Base-by-base conservation (phyloP, 2,329 filamentous ascomycete species). In the Diaporthe helianthi region DNA sequence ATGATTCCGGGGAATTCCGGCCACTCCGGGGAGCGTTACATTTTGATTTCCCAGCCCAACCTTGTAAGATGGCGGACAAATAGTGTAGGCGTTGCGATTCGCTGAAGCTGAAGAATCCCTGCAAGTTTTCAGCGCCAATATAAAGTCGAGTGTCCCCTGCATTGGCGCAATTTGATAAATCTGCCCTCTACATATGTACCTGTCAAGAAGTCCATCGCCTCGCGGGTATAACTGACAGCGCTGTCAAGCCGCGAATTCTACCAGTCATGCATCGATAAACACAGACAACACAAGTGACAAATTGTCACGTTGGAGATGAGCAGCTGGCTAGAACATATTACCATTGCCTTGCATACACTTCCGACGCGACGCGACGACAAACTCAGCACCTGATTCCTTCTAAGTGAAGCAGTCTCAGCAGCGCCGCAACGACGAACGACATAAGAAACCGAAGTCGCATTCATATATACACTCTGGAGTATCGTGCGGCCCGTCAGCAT, bases 1-100 rank as follows among this genome's bases (percentile, higher is more conserved):
- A 63, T 63, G 58, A 49, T 63, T 63, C 58, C 49, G 44, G 44
- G 29, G n/a, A 10, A 17, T 33, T n/a, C 41, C 58, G 58, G 41
- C 58, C 1, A 12, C 41, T 33, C 12, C 41, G 58, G 33, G 26
- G 58, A 61, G 29, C 19, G 58, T 36, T 63, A 41, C 44, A 63
- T 36, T 33, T 61, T 49, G 47, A 61, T 3, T 49, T 29, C 15
- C 44, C 44, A 49, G n/a, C 41, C 44, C n/a, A n/a, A n/a, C n/a
- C n/a, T n/a, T n/a, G n/a, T n/a, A 49, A 63, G 26, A 61, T 47
- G 44, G n/a, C 13, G 19, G 19, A 63, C 12, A 9, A 31, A 61
- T n/a, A n/a, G n/a, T n/a, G 49, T 63, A 63, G 44, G 49, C 29
- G 49, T 63, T 36, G 8, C n/a, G 26, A 17, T 26, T 17, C 29